Base-by-base conservation (phyloP, 1,284 basidiomycete species). In the Limonomyces culmigenus region DNA sequence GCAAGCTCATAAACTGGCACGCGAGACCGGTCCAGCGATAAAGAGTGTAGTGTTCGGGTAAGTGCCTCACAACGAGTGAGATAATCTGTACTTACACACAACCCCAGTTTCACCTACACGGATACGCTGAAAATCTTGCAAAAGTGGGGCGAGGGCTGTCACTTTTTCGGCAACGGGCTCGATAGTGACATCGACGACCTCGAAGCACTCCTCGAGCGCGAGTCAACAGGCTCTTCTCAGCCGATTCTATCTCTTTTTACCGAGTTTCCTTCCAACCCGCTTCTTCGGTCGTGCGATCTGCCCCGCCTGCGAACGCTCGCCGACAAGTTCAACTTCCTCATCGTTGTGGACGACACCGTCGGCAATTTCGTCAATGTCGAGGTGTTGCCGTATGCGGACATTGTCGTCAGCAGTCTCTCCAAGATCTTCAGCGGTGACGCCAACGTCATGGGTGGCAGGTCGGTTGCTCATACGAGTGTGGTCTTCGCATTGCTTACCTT, bases 381-480 rank as follows among this genome's bases (percentile, higher is more conserved):
- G 47, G 84, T 95, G 4, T 62, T 95, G 3, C 80, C 80, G 3
- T 87, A 75, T 44, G 86, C 83, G 2, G 95, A 98, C 55, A 71
- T 98, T 19, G 76, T 96, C n/a, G 92, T 84, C 36, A 89, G 85
- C 48, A 92, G 86, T 52, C 57, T 98, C 48, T 86, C 86, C 33
- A 98, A 98, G 60, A 70, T 98, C 17, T 98, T 99, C 58, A 91
- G 86, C 42, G 93, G 93, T 2, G 84, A 88, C 40, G 73, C 79
- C 20, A 98, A 98, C 50, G 91, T 93, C 38, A 97, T 98, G 93
- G 93, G 93, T 36, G 93, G 93, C 46, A 84, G 83, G 88, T 89
- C 47, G 35, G 70, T 54, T 6, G 36, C 19, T 44, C 8, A n/a
- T 27, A 8, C n/a, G 34, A 19, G 17, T 37, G 18, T 27, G 35